Evolutionary conservation across 495 filamentous ascomycete genomes (phyloP), one percentile per base, ranked within the genome.

Genomic region (Aspergillus olivimuriae): DNA sequence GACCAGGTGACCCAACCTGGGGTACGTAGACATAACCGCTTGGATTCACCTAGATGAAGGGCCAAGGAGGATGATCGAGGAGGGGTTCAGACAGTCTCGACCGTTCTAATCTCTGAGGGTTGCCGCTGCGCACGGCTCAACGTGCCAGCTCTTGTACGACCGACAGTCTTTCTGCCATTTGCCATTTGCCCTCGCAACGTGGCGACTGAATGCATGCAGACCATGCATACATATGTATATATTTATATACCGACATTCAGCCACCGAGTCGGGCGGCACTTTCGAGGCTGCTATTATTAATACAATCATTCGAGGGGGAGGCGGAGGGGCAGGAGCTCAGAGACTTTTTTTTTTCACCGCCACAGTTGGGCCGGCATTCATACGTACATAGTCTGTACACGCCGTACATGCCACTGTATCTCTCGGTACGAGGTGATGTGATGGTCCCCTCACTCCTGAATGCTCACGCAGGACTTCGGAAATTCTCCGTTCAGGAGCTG

Each of bases 261-360:
- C 24, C 24, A 28, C 24, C 24, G 24, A 28, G 11, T 5, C n/a
- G n/a, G n/a, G n/a, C n/a, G n/a, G n/a, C n/a, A n/a, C n/a, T n/a
- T n/a, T n/a, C n/a, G n/a, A n/a, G 39, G 16, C n/a, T n/a, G n/a
- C n/a, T n/a, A n/a, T n/a, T n/a, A 41, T 33, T 28, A 41, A 34
- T 48, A 41, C 41, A 45, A 48, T 21, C 18, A 42, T 34, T 21
- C 30, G 42, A 37, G 45, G 17, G 34, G 31, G 19, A 30, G 19
- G 43, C 2, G 4, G 12, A 21, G 20, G 26, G 23, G n/a, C 18
- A 28, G 14, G 23, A 21, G 16, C 26, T 6, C 15, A 15, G 4
- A 41, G 23, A 1, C 11, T 11, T 41, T 23, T 12, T 18, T 6
- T 26, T 15, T 37, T 52, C 53, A 56, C 53, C 48, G 49, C 53